Conservation (phyloP, 768 basidiomycete genomes). For the Boletus rex-veris region DNA sequence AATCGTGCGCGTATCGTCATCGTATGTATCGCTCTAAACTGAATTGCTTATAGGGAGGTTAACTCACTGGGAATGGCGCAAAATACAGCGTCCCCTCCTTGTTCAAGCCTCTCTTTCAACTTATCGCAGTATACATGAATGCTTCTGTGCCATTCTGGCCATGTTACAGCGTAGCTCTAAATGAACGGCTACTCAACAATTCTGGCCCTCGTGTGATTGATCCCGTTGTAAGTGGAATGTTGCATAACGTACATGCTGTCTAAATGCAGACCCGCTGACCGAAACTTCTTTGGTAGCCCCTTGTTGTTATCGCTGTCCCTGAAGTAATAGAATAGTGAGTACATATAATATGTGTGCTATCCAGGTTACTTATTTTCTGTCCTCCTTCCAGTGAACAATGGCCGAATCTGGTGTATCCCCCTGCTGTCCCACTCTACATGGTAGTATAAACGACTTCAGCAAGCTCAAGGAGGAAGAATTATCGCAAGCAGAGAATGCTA, state of each 20-base stretch:
- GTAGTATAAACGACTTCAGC: not conserved
- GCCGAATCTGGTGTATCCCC: not conserved
- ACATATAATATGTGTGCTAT: not conserved
- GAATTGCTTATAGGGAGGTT: no score
- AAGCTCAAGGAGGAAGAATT: conserved; percentile 4
- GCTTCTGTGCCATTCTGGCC: no score
- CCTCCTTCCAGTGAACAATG: not conserved
- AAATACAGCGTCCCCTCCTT: no score
- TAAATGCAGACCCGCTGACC: not conserved
- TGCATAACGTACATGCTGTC: not conserved
- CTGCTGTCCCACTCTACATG: not conserved
- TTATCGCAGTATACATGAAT: no score
- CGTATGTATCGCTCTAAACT: no score
- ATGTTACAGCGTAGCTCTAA: not conserved
- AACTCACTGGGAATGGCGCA: no score
- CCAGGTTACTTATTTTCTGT: not conserved
- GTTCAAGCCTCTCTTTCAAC: no score
- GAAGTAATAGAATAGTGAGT: not conserved
- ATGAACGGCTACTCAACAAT: not conserved
- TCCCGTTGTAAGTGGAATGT: not conserved
- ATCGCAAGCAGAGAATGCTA: conserved; percentile 3
- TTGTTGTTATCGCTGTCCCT: not conserved
- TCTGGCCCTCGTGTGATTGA: not conserved
- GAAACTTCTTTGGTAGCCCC: not conserved
- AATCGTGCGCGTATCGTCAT: no score